Base-by-base conservation (phyloP, 768 basidiomycete genomes). In the Dioszegia aurantiaca region DNA sequence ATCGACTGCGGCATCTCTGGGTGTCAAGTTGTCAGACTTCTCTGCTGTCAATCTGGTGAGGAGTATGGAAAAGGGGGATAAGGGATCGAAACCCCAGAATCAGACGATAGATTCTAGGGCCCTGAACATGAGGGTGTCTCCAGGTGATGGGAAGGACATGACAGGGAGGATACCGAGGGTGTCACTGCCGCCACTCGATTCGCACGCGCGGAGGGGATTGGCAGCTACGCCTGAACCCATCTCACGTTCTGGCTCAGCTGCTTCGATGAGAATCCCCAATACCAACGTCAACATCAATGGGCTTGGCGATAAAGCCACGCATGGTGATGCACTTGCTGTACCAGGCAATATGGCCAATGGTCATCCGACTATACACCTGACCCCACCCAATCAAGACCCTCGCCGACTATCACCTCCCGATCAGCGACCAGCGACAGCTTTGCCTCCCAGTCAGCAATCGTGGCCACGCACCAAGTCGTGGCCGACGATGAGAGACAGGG, bases 11-110 rank as follows among this genome's bases (percentile, higher is more conserved):
- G 62, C 56, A 11, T 70, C 72, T 11, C 62, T 70, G 10, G 67
- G 69, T 2, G 49, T 73, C 48, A 67, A 69, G 46, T 40, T 73
- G 9, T 47, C 48, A 12, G 69, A 73, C 47, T 73, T 73, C 36
- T 69, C 63, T 3, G 72, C 72, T 8, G 59, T 68, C 33, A 69
- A 70, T 53, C 40, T 73, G 24, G 31, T 44, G 41, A 21, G 26
- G 11, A 45, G 43, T 36, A 21, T 41, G 16, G 37, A 53, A 24
- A 40, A 41, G 24, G 51, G 39, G 24, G 51, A 40, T 17, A 41
- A 53, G 19, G 48, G 48, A 4, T n/a, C 48, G 8, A 31, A 27
- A 21, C 48, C 48, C 6, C 48, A 49, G 19, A 49, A 49, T 49
- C 48, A 49, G 31, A 36, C 33, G 14, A 49, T 62, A 26, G 49